These are phyloP conservation scores for Amphichorda felina DNA, from an alignment of 2,329 filamentous ascomycete species.

Conservation along the genomic window DNA sequence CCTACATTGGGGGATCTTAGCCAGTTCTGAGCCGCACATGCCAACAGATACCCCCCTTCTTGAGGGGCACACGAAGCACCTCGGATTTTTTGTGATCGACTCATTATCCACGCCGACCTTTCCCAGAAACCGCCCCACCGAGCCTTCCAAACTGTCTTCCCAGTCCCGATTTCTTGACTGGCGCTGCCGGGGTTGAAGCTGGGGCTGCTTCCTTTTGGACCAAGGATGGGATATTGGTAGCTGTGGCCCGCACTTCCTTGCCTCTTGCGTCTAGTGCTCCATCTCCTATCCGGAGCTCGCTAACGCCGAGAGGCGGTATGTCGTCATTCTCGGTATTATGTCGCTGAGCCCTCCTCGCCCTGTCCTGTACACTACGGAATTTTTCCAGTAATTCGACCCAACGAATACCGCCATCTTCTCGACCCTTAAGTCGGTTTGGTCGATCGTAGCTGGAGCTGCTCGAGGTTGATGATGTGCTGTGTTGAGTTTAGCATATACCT, in stretches of 20 bases:
- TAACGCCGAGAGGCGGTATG: constrained; percentile 28
- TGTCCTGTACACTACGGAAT: constrained; percentile 84
- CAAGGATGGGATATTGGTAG: constrained; percentile 19
- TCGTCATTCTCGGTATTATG: constrained; percentile 40
- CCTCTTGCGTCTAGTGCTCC: constrained; percentile 23
- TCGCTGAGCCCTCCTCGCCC: constrained; percentile 59
- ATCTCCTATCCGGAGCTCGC: constrained; percentile 29
- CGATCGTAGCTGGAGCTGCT: constrained; percentile 52
- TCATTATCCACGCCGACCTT: constrained; percentile 40
- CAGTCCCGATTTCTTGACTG: constrained; percentile 49
- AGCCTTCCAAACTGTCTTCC: constrained; percentile 59
- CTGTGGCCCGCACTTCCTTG: constrained; percentile 25
- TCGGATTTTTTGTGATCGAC: too few relatives aligned
- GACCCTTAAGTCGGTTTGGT: constrained; percentile 65
- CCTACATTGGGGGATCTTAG: too few relatives aligned
- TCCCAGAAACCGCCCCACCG: constrained; percentile 58
- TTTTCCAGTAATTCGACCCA: constrained; percentile 93
- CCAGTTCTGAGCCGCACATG: too few relatives aligned
- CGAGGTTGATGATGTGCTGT: constrained; percentile 16
- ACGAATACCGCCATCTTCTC: constrained; percentile 75
- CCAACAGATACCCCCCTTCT: too few relatives aligned
- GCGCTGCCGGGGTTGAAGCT: constrained; percentile 26
- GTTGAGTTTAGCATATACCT: too few relatives aligned
- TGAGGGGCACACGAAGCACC: too few relatives aligned
- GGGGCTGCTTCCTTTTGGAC: constrained; percentile 37